Evolutionary conservation across 345 rosid genomes (phyloP), one percentile per base, ranked within the genome.

Genomic region (Salix caprea): DNA sequence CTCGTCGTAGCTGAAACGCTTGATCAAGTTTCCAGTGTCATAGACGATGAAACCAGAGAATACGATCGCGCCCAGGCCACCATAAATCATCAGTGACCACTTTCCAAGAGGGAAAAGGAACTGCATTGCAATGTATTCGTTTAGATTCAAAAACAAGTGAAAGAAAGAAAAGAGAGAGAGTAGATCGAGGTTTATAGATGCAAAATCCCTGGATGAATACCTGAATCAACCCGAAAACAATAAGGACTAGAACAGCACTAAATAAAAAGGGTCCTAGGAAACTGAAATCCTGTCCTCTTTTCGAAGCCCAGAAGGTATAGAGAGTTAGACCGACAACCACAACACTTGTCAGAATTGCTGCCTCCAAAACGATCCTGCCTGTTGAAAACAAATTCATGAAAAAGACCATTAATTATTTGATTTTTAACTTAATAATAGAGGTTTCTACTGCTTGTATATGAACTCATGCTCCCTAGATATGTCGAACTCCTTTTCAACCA

Each of bases 241-340:
- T 32, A 21, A 71, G 65, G 21, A 65, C 71, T 4, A 71, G 2
- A 14, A 76, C 32, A 18, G 79, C 54, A 21, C 69, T 67, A 19
- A 62, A 61, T 48, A 77, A 19, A 42, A 77, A 71, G 10, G 80
- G 80, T 19, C 76, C 76, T 7, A 77, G 80, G 71, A 71, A 77
- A 28, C 68, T 71, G 52, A 77, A 77, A 65, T 77, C 75, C 0
- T 65, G 16, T 36, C 80, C 80, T 71, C 71, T 71, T 44, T 61
- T 77, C 23, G 48, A 71, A 3, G 80, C 80, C 75, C 80, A 77
- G 72, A 77, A 77, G 32, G 76, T 71, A 46, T 65, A 77, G 3
- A 65, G 36, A 13, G 76, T 77, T 11, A 77, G 71, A 24, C 26
- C 21, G 21, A 71, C 28, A 18, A 66, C 71, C 52, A 48, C 64